Conservation (phyloP, 2,329 filamentous ascomycete species). For the Elsinoe fawcettii region DNA sequence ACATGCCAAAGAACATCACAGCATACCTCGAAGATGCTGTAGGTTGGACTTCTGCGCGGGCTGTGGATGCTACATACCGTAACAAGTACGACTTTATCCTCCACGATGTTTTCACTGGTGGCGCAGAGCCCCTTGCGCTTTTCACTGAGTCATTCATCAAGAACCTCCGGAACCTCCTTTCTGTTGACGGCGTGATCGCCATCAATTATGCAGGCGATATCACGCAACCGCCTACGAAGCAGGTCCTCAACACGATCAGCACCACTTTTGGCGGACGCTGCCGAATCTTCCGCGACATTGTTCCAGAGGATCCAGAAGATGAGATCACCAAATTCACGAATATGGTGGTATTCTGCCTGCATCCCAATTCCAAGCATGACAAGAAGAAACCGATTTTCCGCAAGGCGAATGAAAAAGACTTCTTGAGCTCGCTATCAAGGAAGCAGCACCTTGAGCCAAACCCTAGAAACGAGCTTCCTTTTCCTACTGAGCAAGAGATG, state of each 20-base stretch:
- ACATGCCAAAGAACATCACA: conserved; percentile 66
- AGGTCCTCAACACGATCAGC: conserved; percentile 75
- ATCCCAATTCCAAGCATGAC: conserved; percentile 36
- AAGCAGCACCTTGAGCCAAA: conserved; percentile 63
- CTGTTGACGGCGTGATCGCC: conserved; percentile 72
- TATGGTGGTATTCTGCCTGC: conserved; percentile 90
- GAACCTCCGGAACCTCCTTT: conserved; percentile 62
- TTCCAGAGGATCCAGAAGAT: conserved; percentile 40
- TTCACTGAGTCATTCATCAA: conserved; percentile 81
- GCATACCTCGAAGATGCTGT: conserved; percentile 78
- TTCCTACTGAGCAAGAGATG: conserved; percentile 28
- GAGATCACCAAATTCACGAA: conserved; percentile 71
- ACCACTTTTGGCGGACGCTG: conserved; percentile 73
- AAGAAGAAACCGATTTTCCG: conserved; percentile 55
- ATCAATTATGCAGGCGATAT: conserved; percentile 97
- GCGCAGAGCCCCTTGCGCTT: conserved; percentile 78
- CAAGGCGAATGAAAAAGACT: conserved; percentile 55
- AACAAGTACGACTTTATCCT: conserved; percentile 76
- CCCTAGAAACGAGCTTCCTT: conserved; percentile 55
- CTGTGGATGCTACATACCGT: conserved; percentile 39
- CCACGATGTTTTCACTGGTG: conserved; percentile 96
- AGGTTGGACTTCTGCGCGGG: conserved; percentile 46
- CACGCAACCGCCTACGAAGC: conserved; percentile 62
- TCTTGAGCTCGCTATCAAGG: conserved; percentile 63
- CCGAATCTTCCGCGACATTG: conserved; percentile 77